Base-by-base conservation (phyloP, 352 stramenopile genomes). In the Phytophthora capsici region DNA sequence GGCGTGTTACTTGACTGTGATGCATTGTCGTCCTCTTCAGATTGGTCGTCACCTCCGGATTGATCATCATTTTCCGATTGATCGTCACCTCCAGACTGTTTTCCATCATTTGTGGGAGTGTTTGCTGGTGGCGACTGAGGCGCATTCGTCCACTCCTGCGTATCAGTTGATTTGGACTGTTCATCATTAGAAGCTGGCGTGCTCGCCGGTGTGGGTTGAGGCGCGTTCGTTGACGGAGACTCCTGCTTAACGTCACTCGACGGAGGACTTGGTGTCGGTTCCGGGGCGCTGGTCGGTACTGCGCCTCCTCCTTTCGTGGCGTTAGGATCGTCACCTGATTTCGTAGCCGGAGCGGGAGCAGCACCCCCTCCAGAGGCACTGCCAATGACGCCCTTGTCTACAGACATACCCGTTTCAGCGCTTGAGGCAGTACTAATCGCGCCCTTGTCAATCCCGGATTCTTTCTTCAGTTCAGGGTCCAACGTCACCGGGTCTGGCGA, bases 391-490 rank as follows among this genome's bases (percentile, higher is more conserved):
- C 43, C 44, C 55, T 37, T 13, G 20, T 61, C 48, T 7, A 61
- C 37, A 2, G 28, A 34, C n/a, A 6, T 38, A 16, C 38, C 55
- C 22, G 46, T 28, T 20, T 20, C 41, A 26, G 17, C 25, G 23
- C 55, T 63, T 16, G 30, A 28, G 9, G 19, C 34, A 7, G 32
- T 63, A n/a, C 44, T 63, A 19, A 63, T 49, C 14, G 55, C 44
- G 32, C 55, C 41, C 7, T 60, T 54, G 8, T 48, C 48, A 37
- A 66, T 60, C 1, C 49, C 49, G 23, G 58, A 54, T 19, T 60
- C 49, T 20, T 54, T 40, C 23, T 66, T 66, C 26, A 66, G 36
- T 22, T 54, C 58, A 16, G 58, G 58, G 8, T 32, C 17, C 49
- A 66, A 20, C 8, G 58, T 66, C 41, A 66, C 58, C 3, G 26